Evolutionary conservation across 108 stramenopile genomes (phyloP).

Genomic region (Nitzschia putrida): DNA sequence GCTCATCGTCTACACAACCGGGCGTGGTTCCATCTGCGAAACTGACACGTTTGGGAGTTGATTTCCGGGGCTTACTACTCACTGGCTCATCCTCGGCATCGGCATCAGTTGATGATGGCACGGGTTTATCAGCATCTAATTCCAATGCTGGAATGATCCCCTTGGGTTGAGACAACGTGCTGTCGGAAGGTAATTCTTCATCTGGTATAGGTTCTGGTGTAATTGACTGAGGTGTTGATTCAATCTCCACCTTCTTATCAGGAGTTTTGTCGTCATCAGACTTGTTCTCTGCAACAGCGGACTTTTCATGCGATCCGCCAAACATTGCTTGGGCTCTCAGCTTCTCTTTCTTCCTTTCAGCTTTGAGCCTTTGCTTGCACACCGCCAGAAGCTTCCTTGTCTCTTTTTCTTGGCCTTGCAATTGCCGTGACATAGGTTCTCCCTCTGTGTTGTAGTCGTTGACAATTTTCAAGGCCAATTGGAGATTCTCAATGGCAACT

Average conservation of each 20-base stretch:
- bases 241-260: neutral
- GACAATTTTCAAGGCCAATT: constrained; percentile 45
- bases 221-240: neutral
- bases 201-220: neutral
- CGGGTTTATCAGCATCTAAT: neutral
- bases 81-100: neutral
- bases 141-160: neutral
- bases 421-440: constrained; percentile 37
- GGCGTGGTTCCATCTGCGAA: constrained; percentile 22
- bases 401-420: constrained; percentile 63
- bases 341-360: constrained; percentile 66
- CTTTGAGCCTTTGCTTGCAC: constrained; percentile 36
- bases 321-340: constrained; percentile 78
- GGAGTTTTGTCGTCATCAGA: neutral
- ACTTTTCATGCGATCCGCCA: constrained; percentile 19
- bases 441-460: constrained; percentile 44
- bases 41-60: constrained; percentile 10
- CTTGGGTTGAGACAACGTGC: neutral
- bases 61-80: neutral
- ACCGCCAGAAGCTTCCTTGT: constrained; percentile 44
- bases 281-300: neutral
- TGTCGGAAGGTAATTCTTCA: neutral
- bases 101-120: neutral
- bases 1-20: constrained; percentile 14
- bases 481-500: constrained; percentile 43